Conservation (phyloP, 31 red algal species). For the Asparagopsis taxiformis region DNA sequence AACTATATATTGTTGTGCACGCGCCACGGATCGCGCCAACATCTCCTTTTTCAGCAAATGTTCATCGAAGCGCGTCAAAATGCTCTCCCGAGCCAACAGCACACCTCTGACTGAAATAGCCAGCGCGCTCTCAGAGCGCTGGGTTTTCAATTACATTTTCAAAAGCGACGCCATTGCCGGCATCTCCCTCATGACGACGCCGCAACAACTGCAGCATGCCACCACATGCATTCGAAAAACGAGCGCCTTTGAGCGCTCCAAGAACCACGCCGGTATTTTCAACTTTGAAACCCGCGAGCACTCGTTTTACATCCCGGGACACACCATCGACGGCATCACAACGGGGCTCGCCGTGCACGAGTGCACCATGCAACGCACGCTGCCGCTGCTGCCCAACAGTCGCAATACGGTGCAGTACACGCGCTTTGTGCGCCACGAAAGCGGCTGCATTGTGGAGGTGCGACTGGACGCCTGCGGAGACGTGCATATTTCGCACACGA, state of each 20-base stretch:
- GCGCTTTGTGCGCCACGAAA: conserved; percentile 5
- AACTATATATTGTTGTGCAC: no score
- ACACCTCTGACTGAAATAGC: not conserved
- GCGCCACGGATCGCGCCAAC: no score
- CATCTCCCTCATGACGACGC: not conserved
- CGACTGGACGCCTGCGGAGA: not conserved
- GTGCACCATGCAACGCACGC: not conserved
- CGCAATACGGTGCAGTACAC: not conserved
- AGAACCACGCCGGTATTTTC: not conserved
- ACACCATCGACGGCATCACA: conserved; percentile 11
- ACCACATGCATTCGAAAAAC: not conserved
- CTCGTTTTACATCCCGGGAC: conserved; percentile 1
- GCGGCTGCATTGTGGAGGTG: conserved; percentile 3
- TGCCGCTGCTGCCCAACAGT: not conserved
- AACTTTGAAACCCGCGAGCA: not conserved
- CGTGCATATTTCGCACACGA: not conserved
- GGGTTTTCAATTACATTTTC: conserved; percentile 10
- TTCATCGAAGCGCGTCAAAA: no score
- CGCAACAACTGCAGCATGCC: not conserved
- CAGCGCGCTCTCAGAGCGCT: not conserved
- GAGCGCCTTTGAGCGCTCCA: not conserved
- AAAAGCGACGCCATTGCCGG: not conserved
- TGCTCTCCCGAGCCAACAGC: not conserved
- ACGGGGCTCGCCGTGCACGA: conserved; percentile 6
- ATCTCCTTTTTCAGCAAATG: no score